Evolutionary conservation across 1,139 yeast species (phyloP).

Genomic region (Diutina mesorugosa): DNA sequence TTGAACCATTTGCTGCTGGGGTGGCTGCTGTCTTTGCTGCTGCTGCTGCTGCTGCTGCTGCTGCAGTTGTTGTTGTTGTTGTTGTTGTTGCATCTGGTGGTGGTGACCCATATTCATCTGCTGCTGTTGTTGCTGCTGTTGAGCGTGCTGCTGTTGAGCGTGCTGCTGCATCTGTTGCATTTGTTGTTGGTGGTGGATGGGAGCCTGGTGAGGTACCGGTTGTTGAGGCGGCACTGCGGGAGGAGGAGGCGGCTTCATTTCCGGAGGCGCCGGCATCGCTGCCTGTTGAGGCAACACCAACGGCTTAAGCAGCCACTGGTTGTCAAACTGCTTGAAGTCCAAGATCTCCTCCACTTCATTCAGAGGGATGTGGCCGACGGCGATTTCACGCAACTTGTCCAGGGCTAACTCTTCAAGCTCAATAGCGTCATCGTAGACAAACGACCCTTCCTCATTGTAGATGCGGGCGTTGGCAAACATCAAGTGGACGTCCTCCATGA

Average conservation of each 20-base stretch:
- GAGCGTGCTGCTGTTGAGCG: background rate
- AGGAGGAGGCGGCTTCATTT: background rate
- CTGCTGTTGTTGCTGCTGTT: background rate
- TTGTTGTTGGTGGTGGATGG: background rate
- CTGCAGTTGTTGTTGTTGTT: background rate
- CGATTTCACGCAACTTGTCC: slow-evolving; percentile 18
- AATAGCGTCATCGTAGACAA: slow-evolving; percentile 69
- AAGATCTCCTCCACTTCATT: slow-evolving; percentile 20
- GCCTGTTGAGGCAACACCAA: slow-evolving; percentile 6
- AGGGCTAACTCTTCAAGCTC: slow-evolving; percentile 41
- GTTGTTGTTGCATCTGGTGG: background rate
- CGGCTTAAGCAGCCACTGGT: slow-evolving; percentile 29
- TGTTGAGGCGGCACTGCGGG: background rate
- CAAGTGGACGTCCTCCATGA: slow-evolving; percentile 58
- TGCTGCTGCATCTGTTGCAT: background rate
- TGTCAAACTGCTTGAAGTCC: slow-evolving; percentile 40
- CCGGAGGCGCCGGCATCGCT: background rate
- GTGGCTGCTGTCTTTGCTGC: background rate
- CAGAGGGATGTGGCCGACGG: slow-evolving; percentile 8
- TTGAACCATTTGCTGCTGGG: background rate
- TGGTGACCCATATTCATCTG: background rate
- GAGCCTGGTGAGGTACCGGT: background rate
- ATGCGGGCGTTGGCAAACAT: slow-evolving; percentile 76
- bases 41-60: background rate
- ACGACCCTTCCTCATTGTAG: slow-evolving; percentile 85